Conservation (phyloP, 2,329 filamentous ascomycete genomes). For the Zalaria sp. region DNA sequence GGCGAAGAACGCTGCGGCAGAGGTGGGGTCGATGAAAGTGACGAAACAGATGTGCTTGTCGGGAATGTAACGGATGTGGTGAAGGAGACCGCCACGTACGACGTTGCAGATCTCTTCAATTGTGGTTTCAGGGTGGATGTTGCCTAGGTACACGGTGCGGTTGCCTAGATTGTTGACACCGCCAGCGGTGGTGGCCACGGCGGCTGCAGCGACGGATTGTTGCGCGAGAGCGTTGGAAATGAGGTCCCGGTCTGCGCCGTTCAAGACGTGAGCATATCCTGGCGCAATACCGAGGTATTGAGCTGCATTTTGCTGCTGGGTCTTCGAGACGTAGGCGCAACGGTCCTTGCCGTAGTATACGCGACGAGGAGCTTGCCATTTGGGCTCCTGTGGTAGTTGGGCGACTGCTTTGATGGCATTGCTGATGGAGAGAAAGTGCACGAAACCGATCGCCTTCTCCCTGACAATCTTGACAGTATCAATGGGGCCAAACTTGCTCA, state of each 20-base stretch:
- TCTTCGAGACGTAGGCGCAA: conserved; percentile 98
- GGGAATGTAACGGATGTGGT: conserved; percentile 97
- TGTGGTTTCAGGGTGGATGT: conserved; percentile 97
- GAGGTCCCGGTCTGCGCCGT: conserved; percentile 87
- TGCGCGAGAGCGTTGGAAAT: conserved; percentile 94
- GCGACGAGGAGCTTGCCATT: conserved; percentile 89
- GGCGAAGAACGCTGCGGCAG: conserved; percentile 93
- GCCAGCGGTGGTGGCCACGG: conserved; percentile 89
- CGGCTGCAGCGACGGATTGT: conserved; percentile 91
- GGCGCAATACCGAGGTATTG: conserved; percentile 96
- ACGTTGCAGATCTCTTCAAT: conserved; percentile 99
- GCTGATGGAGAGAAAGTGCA: conserved; percentile 93
- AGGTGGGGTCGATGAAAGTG: conserved; percentile 96
- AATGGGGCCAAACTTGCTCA: conserved; percentile 91
- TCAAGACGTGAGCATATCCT: conserved; percentile 90
- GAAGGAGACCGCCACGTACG: conserved; percentile 82
- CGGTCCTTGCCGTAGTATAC: conserved; percentile 99
- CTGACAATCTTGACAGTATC: conserved; percentile 96
- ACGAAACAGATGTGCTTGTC: conserved; percentile 99
- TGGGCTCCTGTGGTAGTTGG: conserved; percentile 87
- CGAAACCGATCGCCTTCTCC: conserved; percentile 95
- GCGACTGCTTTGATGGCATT: conserved; percentile 98
- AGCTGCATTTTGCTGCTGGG: conserved; percentile 96
- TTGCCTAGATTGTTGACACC: conserved; percentile 97
- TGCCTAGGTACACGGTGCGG: conserved; percentile 92